Conservation (phyloP, 176 grass and related monocot genomes). For the Cymbopogon citratus region DNA sequence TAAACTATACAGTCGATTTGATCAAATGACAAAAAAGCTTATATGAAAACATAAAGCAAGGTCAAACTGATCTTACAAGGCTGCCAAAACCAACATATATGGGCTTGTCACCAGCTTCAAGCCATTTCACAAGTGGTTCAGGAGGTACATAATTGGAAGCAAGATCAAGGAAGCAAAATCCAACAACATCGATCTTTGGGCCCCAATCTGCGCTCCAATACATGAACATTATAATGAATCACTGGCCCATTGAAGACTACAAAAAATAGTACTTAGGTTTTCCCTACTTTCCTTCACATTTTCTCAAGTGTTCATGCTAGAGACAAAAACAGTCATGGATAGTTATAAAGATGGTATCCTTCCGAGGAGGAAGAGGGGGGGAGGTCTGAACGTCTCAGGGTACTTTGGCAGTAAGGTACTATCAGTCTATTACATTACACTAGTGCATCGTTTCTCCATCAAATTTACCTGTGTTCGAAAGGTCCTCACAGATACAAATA, state of each 20-base stretch:
- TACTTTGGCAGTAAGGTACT: neutral
- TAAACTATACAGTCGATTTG: neutral
- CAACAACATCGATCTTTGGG: slow-evolving; percentile 84
- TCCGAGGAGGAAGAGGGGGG: too few species aligned
- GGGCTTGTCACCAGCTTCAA: slow-evolving; percentile 77
- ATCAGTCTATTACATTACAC: neutral
- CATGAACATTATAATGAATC: neutral
- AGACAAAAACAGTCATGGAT: too few species aligned
- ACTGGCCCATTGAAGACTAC: neutral
- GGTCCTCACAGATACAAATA: neutral
- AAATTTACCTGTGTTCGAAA: neutral
- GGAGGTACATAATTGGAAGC: slow-evolving; percentile 85
- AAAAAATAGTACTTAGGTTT: neutral
- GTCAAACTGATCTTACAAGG: slow-evolving; percentile 65
- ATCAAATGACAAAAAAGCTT: neutral
- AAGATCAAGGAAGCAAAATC: slow-evolving; percentile 97
- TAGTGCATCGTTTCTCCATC: neutral
- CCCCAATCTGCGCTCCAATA: slow-evolving; percentile 77
- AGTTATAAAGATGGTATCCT: too few species aligned
- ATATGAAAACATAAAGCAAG: slow-evolving; percentile 21
- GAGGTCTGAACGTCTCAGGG: neutral
- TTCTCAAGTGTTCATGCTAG: too few species aligned
- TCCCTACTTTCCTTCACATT: too few species aligned
- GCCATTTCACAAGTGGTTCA: slow-evolving; percentile 83
- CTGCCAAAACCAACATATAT: slow-evolving; percentile 96